These are phyloP conservation scores for Quercus bicolor DNA, from an alignment of 306 rosid species.

Conservation along the genomic window DNA sequence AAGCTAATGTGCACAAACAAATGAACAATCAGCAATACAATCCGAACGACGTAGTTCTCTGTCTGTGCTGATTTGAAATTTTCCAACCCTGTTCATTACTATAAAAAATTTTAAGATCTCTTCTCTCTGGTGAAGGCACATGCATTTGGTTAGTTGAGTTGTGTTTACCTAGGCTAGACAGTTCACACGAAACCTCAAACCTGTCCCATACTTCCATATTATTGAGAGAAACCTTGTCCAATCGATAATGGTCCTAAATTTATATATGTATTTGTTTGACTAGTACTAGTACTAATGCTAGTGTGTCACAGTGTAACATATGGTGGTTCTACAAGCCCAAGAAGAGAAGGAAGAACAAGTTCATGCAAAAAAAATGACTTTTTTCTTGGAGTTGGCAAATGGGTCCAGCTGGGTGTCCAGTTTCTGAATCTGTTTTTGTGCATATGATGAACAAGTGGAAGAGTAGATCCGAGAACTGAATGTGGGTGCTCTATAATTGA, in stretches of 20 bases:
- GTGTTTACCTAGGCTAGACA: neutral
- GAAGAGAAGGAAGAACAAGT: neutral
- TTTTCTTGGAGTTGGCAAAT: neutral
- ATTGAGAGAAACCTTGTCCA: too few relatives aligned
- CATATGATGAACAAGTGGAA: neutral
- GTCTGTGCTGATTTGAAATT: too few relatives aligned
- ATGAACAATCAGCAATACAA: too few relatives aligned
- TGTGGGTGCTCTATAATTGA: neutral
- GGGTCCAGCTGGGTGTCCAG: neutral
- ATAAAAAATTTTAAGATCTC: constrained; percentile 1
- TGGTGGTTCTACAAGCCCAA: neutral
- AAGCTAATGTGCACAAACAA: too few relatives aligned
- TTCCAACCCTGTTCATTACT: too few relatives aligned
- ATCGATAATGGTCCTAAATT: neutral
- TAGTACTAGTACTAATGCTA: too few relatives aligned
- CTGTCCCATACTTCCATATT: too few relatives aligned
- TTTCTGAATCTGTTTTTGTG: neutral
- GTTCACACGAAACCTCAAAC: too few relatives aligned
- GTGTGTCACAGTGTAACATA: neutral
- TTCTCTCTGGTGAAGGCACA: constrained; percentile 22
- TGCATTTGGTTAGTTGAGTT: neutral
- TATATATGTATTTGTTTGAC: neutral
- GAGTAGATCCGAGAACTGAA: constrained; percentile 7
- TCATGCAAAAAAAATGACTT: neutral
- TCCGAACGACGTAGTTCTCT: too few relatives aligned